Percentiles rank a stretch among this genome's conserved stretches.
These are phyloP conservation scores for Candida nonsorbophila DNA, from an alignment of 805 yeast genomes.

Conservation along the genomic window DNA sequence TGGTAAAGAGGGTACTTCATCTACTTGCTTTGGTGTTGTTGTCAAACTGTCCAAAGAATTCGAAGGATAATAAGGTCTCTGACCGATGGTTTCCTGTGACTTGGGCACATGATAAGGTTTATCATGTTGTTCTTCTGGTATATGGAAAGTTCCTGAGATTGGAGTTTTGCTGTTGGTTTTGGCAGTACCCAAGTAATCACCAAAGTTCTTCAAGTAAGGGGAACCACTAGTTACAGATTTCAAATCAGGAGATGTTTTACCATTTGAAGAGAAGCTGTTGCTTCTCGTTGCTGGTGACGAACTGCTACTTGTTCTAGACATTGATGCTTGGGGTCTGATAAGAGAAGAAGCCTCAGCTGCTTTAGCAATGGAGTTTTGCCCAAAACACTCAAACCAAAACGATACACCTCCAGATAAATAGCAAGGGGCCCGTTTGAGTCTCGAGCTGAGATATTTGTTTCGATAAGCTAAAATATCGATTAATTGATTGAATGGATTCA, in stretches of 20 bases:
- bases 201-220: constrained; percentile 25
- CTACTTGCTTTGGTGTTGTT: too few relatives aligned
- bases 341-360: constrained; percentile 8
- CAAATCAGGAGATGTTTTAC: background rate
- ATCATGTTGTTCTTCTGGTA: too few relatives aligned
- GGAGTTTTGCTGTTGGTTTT: constrained; percentile 14
- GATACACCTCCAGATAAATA: constrained; percentile 33
- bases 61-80: too few relatives aligned
- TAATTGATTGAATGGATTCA: constrained; percentile 56
- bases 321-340: constrained; percentile 13
- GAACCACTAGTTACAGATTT: constrained; percentile 8
- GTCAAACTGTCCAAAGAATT: too few relatives aligned
- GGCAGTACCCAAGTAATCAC: constrained; percentile 23
- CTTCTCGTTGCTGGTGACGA: constrained; percentile 3
- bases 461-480: constrained; percentile 24
- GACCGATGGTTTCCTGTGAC: too few relatives aligned
- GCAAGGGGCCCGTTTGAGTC: constrained; percentile 25
- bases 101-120: too few relatives aligned
- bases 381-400: constrained; percentile 26
- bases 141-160: constrained; percentile 13
- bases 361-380: constrained; percentile 17
- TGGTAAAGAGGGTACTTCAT: too few relatives aligned
- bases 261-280: constrained; percentile 1
- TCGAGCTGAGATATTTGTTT: constrained; percentile 28
- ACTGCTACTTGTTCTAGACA: constrained; percentile 10